These are phyloP conservation scores for Gossypium rotundifolium DNA, from an alignment of 345 rosid genomes.

Conservation along the genomic window DNA sequence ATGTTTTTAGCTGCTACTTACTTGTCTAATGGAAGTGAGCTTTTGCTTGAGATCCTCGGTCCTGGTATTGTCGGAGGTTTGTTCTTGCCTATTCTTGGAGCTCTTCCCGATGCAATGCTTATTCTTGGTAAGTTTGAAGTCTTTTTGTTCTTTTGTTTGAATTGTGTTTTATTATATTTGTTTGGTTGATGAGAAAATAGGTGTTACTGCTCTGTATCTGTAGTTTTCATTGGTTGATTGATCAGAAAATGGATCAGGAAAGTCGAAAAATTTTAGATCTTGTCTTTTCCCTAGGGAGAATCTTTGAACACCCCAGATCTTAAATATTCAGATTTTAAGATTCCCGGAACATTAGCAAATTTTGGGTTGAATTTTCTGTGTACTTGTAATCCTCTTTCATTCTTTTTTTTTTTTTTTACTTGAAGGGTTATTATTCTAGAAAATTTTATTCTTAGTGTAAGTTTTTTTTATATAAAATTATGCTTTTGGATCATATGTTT, in stretches of 20 bases:
- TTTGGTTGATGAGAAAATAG: not conserved
- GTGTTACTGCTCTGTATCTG: not conserved
- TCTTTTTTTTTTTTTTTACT: not conserved
- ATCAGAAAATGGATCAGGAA: not conserved
- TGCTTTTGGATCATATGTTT: not conserved
- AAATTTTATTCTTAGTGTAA: not conserved
- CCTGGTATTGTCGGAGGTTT: conserved; percentile 93
- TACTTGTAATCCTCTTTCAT: not conserved
- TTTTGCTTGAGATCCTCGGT: conserved; percentile 81
- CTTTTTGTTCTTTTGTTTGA: not conserved
- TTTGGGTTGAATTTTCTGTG: not conserved
- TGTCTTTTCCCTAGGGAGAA: not conserved
- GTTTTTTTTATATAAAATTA: not conserved
- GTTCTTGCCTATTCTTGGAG: conserved; percentile 91
- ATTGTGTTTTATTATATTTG: not conserved
- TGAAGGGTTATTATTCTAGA: not conserved
- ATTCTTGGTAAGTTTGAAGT: conserved; percentile 55
- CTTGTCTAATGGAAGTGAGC: conserved; percentile 83
- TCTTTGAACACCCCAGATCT: not conserved
- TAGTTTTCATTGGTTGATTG: not conserved
- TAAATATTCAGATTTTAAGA: not conserved
- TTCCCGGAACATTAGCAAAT: not conserved
- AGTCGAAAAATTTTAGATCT: not conserved
- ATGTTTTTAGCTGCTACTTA: conserved; percentile 81
- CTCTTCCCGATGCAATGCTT: conserved; percentile 97